Conservation (phyloP, 768 basidiomycete genomes). For the Hygrocybe punicea region DNA sequence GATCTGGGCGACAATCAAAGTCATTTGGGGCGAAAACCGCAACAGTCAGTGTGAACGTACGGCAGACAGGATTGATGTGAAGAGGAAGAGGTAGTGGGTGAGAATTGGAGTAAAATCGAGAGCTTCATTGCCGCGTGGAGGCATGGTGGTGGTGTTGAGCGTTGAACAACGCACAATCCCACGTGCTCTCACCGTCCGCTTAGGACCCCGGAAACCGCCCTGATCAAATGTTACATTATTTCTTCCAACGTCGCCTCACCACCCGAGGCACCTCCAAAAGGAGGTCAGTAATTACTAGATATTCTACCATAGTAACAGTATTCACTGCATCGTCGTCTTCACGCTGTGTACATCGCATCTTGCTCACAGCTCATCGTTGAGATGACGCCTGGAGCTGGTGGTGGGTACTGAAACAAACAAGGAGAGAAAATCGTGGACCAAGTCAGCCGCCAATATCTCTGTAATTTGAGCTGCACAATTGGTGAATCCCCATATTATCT, state of each 20-base stretch:
- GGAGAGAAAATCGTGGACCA: constrained; percentile 66
- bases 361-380: neutral
- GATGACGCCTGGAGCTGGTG: constrained; percentile 18
- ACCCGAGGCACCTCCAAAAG: too few relatives aligned
- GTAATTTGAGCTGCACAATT: constrained; percentile 56
- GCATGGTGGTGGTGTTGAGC: too few relatives aligned
- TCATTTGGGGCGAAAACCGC: constrained; percentile 9
- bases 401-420: constrained; percentile 52
- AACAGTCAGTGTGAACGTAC: constrained; percentile 45
- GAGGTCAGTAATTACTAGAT: too few relatives aligned
- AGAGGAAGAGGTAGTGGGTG: constrained; percentile 87
- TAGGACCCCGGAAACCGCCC: too few relatives aligned
- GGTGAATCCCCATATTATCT: neutral
- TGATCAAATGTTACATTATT: too few relatives aligned
- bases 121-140: constrained; percentile 58
- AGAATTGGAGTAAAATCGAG: constrained; percentile 86
- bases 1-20: constrained; percentile 46
- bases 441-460: constrained; percentile 62
- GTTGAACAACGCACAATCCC: too few relatives aligned
- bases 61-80: constrained; percentile 77
- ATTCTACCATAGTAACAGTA: too few relatives aligned
- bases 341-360: too few relatives aligned
- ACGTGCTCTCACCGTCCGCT: too few relatives aligned
- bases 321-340: too few relatives aligned
- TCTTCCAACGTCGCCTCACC: too few relatives aligned